Evolutionary conservation across 306 rosid genomes (phyloP).

Genomic region (Carpinus fangiana): DNA sequence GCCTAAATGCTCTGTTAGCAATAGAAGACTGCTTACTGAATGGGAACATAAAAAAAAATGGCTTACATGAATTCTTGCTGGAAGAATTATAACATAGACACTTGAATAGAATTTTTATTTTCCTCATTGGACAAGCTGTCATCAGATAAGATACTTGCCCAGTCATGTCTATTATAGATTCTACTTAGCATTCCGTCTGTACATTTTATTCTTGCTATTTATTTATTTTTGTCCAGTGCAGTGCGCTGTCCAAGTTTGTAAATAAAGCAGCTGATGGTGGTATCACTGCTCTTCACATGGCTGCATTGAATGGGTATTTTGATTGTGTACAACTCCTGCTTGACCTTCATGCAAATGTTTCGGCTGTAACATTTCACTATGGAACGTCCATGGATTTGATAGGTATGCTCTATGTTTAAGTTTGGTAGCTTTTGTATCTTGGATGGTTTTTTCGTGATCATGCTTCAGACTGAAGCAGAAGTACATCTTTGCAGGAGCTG

Average conservation of each 20-base stretch:
- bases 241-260: constrained; percentile 83
- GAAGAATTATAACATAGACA: background rate
- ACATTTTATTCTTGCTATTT: constrained; percentile 54
- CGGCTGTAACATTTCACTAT: constrained; percentile 75
- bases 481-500: constrained; percentile 64
- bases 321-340: constrained; percentile 90
- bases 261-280: constrained; percentile 97
- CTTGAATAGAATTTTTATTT: background rate
- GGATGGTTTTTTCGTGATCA: constrained; percentile 24
- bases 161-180: constrained; percentile 9
- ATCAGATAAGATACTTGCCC: constrained; percentile 3
- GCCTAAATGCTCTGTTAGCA: background rate
- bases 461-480: constrained; percentile 15
- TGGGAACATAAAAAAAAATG: background rate
- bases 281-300: constrained; percentile 93
- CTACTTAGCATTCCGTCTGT: constrained; percentile 23
- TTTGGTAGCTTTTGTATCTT: constrained; percentile 5
- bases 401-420: constrained; percentile 44
- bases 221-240: constrained; percentile 77
- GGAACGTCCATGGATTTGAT: constrained; percentile 96
- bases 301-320: constrained; percentile 85
- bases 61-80: background rate
- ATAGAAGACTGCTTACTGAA: background rate
- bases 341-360: constrained; percentile 73
- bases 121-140: background rate